phyloP scores from a whole-genome alignment of 1,139 yeast species.

The Pichia sp. region DNA sequence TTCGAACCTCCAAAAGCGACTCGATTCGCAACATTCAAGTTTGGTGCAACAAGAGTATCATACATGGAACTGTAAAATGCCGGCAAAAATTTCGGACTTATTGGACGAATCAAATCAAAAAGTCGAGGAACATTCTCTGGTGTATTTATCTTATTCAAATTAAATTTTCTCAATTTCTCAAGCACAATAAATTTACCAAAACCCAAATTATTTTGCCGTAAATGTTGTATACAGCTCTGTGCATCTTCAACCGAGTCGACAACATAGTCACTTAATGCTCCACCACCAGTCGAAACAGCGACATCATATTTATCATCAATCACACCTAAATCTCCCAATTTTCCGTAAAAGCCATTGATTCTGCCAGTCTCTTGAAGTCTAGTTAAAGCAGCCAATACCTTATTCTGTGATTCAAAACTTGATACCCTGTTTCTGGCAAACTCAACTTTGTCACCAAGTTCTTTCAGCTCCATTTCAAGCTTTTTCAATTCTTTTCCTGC shows the following conservation, averaged over 20 bases:
- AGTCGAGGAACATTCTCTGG: slow-evolving; percentile 78
- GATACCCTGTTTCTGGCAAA: slow-evolving; percentile 61
- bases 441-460: slow-evolving; percentile 56
- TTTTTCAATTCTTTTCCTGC: slow-evolving; percentile 41
- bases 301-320: slow-evolving; percentile 86
- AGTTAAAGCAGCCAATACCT: slow-evolving; percentile 65
- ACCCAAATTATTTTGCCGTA: slow-evolving; percentile 81
- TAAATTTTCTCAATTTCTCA: slow-evolving; percentile 64
- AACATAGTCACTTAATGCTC: slow-evolving; percentile 86
- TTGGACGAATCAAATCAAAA: slow-evolving; percentile 74
- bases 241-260: slow-evolving; percentile 94
- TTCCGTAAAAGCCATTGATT: slow-evolving; percentile 79
- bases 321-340: slow-evolving; percentile 85
- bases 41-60: slow-evolving; percentile 82
- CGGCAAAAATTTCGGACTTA: slow-evolving; percentile 64
- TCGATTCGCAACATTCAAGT: slow-evolving; percentile 73
- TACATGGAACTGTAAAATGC: slow-evolving; percentile 86
- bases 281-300: slow-evolving; percentile 93
- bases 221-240: slow-evolving; percentile 82
- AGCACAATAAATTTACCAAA: slow-evolving; percentile 84
- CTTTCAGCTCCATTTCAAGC: slow-evolving; percentile 51
- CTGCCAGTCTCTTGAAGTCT: slow-evolving; percentile 78
- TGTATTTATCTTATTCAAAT: slow-evolving; percentile 57
- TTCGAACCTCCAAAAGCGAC: slow-evolving; percentile 85
- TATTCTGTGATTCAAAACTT: slow-evolving; percentile 61